Conservation (phyloP, 345 rosid genomes). For the Rhodamnia rubescens region DNA sequence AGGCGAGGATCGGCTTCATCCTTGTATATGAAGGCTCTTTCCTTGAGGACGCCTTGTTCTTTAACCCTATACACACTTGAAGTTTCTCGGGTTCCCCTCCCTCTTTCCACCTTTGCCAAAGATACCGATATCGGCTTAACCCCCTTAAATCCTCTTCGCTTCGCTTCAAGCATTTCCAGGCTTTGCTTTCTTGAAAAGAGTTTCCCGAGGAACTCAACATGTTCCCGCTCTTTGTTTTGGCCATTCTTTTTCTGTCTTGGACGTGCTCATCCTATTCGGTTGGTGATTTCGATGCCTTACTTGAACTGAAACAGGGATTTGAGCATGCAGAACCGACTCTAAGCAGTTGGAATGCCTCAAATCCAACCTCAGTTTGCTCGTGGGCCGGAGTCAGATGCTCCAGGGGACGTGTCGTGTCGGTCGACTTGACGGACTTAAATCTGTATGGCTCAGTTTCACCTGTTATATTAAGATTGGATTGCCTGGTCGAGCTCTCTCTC, state of each 20-base stretch:
- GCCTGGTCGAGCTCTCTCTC: constrained; percentile 38
- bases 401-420: constrained; percentile 28
- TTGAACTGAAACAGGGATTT: constrained; percentile 39
- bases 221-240: constrained; percentile 39
- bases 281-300: constrained; percentile 32
- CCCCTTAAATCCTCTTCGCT: constrained; percentile 23
- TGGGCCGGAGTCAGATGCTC: constrained; percentile 48
- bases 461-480: constrained; percentile 27
- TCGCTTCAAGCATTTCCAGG: constrained; percentile 27
- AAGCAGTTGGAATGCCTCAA: constrained; percentile 35
- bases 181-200: constrained; percentile 13
- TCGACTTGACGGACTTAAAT: constrained; percentile 47
- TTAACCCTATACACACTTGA: constrained; percentile 9
- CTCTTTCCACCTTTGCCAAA: constrained; percentile 28
- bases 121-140: constrained; percentile 6
- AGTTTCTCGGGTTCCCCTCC: constrained; percentile 41
- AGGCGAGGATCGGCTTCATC: constrained; percentile 39
- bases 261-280: constrained; percentile 23
- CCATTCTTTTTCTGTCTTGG: constrained; percentile 14
- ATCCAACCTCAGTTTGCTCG: constrained; percentile 45
- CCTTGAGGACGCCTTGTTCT: constrained; percentile 8
- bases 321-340: constrained; percentile 33
- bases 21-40: constrained; percentile 45
- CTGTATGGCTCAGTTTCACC: constrained; percentile 40
- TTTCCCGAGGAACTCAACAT: constrained; percentile 14